Evolutionary conservation across 331 rosid genomes (phyloP).

Genomic region (Acacia pycnantha): DNA sequence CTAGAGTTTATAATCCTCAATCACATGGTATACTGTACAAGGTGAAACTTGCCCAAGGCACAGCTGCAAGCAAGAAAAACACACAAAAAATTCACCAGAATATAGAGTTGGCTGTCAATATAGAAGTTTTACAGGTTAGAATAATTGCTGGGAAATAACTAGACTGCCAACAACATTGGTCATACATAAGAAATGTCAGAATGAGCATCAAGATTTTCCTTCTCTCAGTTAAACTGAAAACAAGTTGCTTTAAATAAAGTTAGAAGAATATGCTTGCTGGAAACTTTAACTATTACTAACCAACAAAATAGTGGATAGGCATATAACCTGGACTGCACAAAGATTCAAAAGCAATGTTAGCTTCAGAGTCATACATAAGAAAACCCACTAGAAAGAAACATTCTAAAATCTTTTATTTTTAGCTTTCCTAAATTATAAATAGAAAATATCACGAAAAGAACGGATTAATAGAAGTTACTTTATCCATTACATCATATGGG

Average conservation of each 20-base stretch:
- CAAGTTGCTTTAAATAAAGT: neutral
- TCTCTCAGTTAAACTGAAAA: too few species aligned
- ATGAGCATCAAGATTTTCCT: slow-evolving; percentile 1
- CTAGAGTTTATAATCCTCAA: neutral
- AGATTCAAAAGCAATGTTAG: neutral
- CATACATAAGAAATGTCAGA: neutral
- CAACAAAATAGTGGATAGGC: neutral
- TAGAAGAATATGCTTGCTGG: neutral
- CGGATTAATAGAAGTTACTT: neutral
- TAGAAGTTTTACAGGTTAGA: neutral
- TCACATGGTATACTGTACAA: neutral
- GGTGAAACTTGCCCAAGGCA: neutral
- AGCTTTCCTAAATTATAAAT: neutral
- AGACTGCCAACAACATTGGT: neutral
- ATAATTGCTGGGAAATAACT: neutral
- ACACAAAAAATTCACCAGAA: neutral
- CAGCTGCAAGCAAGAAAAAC: neutral
- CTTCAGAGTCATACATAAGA: neutral
- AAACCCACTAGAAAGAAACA: neutral
- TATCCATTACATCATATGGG: neutral
- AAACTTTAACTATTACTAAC: neutral
- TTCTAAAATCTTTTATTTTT: neutral
- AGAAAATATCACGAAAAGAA: neutral
- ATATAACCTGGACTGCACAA: neutral
- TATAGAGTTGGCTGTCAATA: neutral